These are phyloP conservation scores for Fragaria vesca DNA, from an alignment of 306 rosid genomes.

Conservation along the genomic window DNA sequence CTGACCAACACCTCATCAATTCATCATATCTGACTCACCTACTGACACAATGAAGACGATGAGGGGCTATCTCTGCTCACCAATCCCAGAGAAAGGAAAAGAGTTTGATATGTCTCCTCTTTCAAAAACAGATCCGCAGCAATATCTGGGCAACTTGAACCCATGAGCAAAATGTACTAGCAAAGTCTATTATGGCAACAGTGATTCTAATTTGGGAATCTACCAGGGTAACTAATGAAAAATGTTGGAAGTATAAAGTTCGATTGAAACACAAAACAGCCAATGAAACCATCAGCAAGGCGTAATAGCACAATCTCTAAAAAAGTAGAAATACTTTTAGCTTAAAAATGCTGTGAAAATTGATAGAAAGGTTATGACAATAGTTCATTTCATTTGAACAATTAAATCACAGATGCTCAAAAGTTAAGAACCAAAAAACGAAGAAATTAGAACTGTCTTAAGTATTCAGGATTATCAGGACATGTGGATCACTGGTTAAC, in stretches of 20 bases:
- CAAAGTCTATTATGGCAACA: not conserved
- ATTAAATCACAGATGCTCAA: not conserved
- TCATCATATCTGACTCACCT: no score
- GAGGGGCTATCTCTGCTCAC: conserved; percentile 62
- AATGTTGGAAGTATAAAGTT: not conserved
- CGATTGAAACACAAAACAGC: not conserved
- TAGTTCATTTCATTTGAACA: no score
- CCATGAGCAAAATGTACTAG: conserved; percentile 12
- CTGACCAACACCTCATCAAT: not conserved
- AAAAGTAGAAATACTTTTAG: no score
- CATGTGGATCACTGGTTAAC: no score
- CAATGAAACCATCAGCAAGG: not conserved
- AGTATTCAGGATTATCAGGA: no score
- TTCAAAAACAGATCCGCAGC: conserved; percentile 63
- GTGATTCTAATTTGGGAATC: not conserved
- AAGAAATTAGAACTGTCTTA: no score
- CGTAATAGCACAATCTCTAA: not conserved
- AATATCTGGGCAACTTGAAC: conserved; percentile 58
- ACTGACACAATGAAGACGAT: not conserved
- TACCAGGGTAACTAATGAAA: no score
- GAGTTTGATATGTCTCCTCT: conserved; percentile 56
- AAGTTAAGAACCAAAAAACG: not conserved
- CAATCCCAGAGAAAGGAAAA: conserved; percentile 76
- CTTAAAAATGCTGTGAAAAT: not conserved
- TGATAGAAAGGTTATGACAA: not conserved